Evolutionary conservation across 345 rosid species (phyloP).

Genomic region (Rubroshorea leprosula): DNA sequence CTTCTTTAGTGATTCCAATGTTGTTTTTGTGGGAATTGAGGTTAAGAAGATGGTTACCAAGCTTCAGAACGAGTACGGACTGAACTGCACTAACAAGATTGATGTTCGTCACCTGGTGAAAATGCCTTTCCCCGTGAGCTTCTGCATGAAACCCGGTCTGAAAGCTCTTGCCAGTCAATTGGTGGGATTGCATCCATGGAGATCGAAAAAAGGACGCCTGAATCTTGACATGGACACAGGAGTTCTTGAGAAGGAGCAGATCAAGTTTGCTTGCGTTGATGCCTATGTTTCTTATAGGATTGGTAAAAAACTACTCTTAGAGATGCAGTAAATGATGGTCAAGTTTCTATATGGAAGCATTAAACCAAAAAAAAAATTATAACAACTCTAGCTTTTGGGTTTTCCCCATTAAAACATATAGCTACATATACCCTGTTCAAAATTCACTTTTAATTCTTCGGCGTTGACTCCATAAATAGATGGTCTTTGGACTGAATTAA

Average conservation of each 20-base stretch:
- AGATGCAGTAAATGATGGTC: too few species aligned
- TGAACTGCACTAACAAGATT: background rate
- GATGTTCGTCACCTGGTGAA: constrained; percentile 22
- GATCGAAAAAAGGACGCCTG: constrained; percentile 2
- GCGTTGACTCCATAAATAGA: too few species aligned
- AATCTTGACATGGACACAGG: constrained; percentile 18
- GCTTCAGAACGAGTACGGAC: constrained; percentile 20
- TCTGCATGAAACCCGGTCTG: constrained; percentile 21
- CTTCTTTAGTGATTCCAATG: constrained; percentile 11
- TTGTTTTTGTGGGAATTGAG: constrained; percentile 26
- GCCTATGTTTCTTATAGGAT: constrained; percentile 16
- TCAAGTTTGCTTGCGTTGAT: constrained; percentile 26
- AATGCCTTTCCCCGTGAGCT: constrained; percentile 18
- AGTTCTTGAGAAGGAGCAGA: constrained; percentile 14
- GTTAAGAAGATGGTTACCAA: constrained; percentile 14
- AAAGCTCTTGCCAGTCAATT: constrained; percentile 19
- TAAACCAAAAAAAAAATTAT: too few species aligned
- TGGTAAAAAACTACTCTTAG: constrained; percentile 16
- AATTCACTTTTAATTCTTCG: too few species aligned
- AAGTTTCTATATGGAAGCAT: too few species aligned
- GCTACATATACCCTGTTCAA: too few species aligned
- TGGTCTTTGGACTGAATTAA: too few species aligned
- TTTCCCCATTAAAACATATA: too few species aligned
- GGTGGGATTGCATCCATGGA: constrained; percentile 10
- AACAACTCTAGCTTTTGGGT: too few species aligned